Evolutionary conservation across 140 eudicot genomes (phyloP).

Genomic region (Ambrosia hybrid): DNA sequence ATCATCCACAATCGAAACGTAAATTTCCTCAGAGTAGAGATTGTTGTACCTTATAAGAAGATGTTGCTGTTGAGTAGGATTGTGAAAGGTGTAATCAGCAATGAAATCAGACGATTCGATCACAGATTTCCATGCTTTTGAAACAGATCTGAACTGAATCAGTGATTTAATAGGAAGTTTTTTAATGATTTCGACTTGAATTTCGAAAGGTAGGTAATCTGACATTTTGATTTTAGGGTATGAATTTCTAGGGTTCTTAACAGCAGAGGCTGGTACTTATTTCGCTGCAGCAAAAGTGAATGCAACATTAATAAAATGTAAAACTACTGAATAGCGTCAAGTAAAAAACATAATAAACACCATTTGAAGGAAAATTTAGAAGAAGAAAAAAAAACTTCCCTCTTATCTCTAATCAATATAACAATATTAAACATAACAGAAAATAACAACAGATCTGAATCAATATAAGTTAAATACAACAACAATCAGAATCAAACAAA

Average conservation of each 20-base stretch:
- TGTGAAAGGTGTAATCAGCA: not conserved
- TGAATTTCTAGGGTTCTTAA: no score
- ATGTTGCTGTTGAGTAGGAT: not conserved
- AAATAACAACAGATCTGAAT: no score
- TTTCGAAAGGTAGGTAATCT: conserved; percentile 1
- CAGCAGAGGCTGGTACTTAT: no score
- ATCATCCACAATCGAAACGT: conserved; percentile 3
- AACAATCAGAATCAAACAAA: no score
- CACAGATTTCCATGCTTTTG: conserved; percentile 12
- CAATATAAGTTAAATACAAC: no score
- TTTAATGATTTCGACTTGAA: conserved; percentile 9
- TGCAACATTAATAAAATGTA: no score
- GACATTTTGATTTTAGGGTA: not conserved
- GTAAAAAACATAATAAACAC: no score
- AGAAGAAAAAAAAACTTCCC: no score
- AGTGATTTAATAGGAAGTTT: conserved; percentile 15
- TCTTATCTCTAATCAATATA: no score
- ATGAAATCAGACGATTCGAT: conserved; percentile 6
- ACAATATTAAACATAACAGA: no score
- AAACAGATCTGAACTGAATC: conserved; percentile 15
- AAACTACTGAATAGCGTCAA: no score
- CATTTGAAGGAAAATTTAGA: no score
- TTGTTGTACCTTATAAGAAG: not conserved
- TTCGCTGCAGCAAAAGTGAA: not conserved
- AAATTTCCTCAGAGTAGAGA: not conserved